Base-by-base conservation (phyloP, 2,329 filamentous ascomycete genomes). In the Nothophaeocryptopus gaeumannii region DNA sequence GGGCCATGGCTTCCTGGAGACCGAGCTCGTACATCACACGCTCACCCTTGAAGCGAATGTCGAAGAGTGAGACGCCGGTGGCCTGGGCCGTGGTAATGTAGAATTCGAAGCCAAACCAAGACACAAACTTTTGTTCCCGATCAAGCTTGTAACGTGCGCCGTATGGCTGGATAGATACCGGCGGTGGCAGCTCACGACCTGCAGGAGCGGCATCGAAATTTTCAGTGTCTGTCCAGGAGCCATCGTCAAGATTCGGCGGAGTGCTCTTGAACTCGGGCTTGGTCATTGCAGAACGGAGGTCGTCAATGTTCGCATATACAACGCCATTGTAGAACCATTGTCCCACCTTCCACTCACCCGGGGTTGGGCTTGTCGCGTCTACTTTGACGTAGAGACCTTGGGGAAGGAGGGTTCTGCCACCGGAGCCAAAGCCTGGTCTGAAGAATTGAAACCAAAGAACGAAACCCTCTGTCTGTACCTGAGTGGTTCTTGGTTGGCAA, bases 241-340 rank as follows among this genome's bases (percentile, higher is more conserved):
- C 78, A 26, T 26, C 4, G 40, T 79, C 74, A 2, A 76, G 63
- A 41, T 77, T 78, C 16, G 74, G 64, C 15, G 69, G 68, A 15
- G 77, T 68, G 56, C 76, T 77, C 45, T 72, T 66, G 54, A 81
- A 79, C 2, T 63, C 67, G 1, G 70, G 65, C 14, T 60, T 60
- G 41, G 65, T 69, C 52, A 74, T 73, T 2, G 77, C 76, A 1
- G 50, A 59, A 16, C 75, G 67, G 59, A 82, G 76, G 4, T 71
- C 70, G 13, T 78, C 69, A 2, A 72, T 75, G 5, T 73, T 73
- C 20, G 70, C 63, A 56, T 82, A 84, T 45, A 77, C 73, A 5
- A 77, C 60, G 31, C 74, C 74, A 51, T 80, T 75, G 58, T 81
- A 82, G 37, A 78, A 75, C 73, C 77, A 81, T 4, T 75, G 72